Conservation (phyloP, 2,329 filamentous ascomycete genomes). For the Zasmidium angulare region DNA sequence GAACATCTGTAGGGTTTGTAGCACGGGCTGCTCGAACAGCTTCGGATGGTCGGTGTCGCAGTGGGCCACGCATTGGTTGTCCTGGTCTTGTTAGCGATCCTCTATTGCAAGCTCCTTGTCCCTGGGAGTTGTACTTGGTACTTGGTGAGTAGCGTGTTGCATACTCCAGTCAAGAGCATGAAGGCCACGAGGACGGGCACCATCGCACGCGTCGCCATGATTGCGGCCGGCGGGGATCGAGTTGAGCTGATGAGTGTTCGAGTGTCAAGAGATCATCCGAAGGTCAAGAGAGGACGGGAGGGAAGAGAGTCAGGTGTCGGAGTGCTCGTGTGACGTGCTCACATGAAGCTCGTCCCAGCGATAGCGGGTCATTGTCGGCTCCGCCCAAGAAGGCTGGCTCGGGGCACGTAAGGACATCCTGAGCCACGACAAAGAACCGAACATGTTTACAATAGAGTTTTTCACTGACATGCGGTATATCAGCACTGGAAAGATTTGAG, state of each 20-base stretch:
- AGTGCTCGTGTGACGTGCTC: slow-evolving; percentile 3
- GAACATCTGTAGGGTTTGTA: slow-evolving; percentile 98
- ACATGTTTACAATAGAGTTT: slow-evolving; percentile 2
- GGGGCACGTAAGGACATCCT: not conserved
- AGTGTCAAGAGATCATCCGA: not conserved
- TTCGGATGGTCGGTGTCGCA: slow-evolving; percentile 71
- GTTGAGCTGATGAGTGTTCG: not conserved
- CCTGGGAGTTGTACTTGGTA: slow-evolving; percentile 66
- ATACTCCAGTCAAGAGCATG: slow-evolving; percentile 95
- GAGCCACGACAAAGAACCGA: not conserved
- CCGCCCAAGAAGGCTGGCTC: not conserved
- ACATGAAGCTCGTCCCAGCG: not conserved
- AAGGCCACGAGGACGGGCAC: slow-evolving; percentile 87
- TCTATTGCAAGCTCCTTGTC: not conserved
- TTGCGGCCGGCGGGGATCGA: slow-evolving; percentile 1
- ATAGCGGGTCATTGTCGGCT: slow-evolving; percentile 5
- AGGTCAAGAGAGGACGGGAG: not conserved
- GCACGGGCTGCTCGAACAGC: slow-evolving; percentile 89
- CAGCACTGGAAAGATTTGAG: too few species aligned
- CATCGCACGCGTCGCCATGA: slow-evolving; percentile 62
- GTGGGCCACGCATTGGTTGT: slow-evolving; percentile 94
- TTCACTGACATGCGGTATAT: slow-evolving; percentile 8
- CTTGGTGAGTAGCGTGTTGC: slow-evolving; percentile 95
- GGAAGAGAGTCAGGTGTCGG: not conserved
- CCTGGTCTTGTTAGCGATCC: slow-evolving; percentile 51